phyloP scores from a whole-genome alignment of 2,329 filamentous ascomycete species.

The Apiospora malaysiana region DNA sequence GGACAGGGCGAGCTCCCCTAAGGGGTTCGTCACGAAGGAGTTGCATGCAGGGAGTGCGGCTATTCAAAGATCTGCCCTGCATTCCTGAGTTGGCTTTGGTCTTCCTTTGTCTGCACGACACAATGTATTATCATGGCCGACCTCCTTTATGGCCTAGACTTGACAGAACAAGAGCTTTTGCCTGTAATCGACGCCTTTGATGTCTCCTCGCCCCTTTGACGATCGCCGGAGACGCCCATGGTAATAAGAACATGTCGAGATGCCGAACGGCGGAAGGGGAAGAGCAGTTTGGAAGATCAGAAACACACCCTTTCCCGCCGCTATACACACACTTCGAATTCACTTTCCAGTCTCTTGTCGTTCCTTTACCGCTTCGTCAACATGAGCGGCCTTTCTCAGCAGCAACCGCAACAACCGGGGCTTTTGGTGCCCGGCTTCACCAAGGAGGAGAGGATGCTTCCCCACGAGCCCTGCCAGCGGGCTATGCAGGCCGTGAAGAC shows the following conservation, averaged over 20 bases:
- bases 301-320: neutral
- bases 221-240: conserved; percentile 5
- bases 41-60: neutral
- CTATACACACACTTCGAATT: neutral
- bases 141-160: neutral
- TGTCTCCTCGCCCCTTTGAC: neutral
- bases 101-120: neutral
- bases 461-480: neutral
- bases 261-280: neutral
- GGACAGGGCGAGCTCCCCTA: neutral
- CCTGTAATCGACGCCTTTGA: neutral
- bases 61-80: neutral
- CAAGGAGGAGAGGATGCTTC: neutral
- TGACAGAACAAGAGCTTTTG: neutral
- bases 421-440: neutral
- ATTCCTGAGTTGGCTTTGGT: neutral
- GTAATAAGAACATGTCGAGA: conserved; percentile 5
- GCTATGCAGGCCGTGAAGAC: neutral
- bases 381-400: neutral
- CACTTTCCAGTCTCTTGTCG: neutral
- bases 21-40: neutral
- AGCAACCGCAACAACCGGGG: neutral
- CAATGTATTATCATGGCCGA: neutral
- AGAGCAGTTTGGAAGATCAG: neutral
- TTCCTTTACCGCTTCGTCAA: neutral